Conservation (phyloP, 345 rosid genomes). For the Geranium brycei region DNA sequence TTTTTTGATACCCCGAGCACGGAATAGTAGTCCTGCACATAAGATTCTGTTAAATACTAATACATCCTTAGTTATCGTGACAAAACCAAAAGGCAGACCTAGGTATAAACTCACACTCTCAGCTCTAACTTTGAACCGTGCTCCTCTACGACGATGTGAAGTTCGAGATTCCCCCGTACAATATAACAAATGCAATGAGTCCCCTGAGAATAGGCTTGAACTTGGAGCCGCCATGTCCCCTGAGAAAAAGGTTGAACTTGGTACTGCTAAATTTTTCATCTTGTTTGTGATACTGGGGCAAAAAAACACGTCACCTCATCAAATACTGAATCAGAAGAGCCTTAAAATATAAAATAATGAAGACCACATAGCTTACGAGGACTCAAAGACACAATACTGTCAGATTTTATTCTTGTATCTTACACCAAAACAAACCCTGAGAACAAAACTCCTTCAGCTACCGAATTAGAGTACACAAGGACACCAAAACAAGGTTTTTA, state of each 20-base stretch:
- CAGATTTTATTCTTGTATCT: background rate
- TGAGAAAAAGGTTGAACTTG: constrained; percentile 54
- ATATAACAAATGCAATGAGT: constrained; percentile 44
- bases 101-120: constrained; percentile 52
- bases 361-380: background rate
- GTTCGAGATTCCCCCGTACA: constrained; percentile 28
- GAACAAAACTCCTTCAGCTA: background rate
- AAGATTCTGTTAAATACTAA: background rate
- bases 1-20: constrained; percentile 82
- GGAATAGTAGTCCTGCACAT: constrained; percentile 72
- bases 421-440: background rate
- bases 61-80: background rate
- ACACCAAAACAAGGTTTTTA: background rate
- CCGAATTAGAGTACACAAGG: background rate
- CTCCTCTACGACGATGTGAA: constrained; percentile 38
- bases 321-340: background rate
- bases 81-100: constrained; percentile 6
- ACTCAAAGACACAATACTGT: background rate
- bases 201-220: constrained; percentile 54
- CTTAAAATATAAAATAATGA: no score
- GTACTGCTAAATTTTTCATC: constrained; percentile 32
- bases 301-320: background rate
- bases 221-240: constrained; percentile 40
- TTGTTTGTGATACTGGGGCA: constrained; percentile 20
- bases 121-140: constrained; percentile 73